Percentiles rank a stretch among this genome's conserved stretches.
These are phyloP conservation scores for Phytopythium aichiense DNA, from an alignment of 352 stramenopile species.

Conservation along the genomic window DNA sequence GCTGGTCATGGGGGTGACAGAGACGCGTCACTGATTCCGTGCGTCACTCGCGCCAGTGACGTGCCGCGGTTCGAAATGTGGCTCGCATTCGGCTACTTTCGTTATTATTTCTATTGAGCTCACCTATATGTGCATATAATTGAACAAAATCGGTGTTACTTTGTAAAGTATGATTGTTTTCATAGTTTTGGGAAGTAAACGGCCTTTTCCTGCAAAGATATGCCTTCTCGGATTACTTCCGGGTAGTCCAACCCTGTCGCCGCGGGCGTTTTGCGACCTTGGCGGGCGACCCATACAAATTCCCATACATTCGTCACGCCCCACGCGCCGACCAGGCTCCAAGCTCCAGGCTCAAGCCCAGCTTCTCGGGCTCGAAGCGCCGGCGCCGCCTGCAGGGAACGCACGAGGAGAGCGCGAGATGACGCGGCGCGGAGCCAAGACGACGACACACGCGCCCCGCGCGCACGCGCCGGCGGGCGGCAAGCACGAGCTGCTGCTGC, in stretches of 20 bases:
- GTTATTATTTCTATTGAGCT: no score
- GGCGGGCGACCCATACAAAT: background rate
- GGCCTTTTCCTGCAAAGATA: background rate
- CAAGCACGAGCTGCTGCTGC: conserved; percentile 46
- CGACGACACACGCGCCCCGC: conserved; percentile 44
- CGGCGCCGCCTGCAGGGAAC: background rate
- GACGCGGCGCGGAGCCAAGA: conserved; percentile 51
- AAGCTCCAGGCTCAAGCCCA: background rate
- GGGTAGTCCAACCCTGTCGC: background rate
- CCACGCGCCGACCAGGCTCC: no score
- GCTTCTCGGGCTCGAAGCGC: background rate
- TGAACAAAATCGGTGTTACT: no score
- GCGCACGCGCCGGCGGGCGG: conserved; percentile 9
- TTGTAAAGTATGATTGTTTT: no score
- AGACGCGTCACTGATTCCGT: conserved; percentile 2
- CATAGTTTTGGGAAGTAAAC: background rate
- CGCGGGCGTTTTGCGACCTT: conserved; percentile 4
- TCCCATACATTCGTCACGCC: background rate
- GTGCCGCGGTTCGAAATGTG: background rate
- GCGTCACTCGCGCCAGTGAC: conserved; percentile 1
- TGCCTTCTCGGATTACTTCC: background rate
- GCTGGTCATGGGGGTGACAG: conserved; percentile 4
- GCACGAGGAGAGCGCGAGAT: conserved; percentile 14
- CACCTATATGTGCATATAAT: no score
- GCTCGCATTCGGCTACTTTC: no score